phyloP scores from a whole-genome alignment of 306 rosid species.

The Cucumis melo region DNA sequence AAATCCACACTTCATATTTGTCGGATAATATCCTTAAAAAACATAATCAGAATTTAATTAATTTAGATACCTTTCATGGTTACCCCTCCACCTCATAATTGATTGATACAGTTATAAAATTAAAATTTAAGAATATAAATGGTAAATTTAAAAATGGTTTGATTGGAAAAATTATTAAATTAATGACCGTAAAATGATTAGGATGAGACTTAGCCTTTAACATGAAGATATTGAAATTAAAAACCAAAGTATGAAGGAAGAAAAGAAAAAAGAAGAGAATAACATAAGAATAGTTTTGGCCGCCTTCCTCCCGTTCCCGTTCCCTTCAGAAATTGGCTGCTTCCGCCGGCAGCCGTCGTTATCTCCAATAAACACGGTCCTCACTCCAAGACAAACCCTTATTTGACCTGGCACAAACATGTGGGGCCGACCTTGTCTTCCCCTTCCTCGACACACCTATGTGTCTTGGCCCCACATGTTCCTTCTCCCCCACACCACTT shows the following conservation, averaged over 20 bases:
- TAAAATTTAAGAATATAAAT: too few relatives aligned
- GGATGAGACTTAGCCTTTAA: background rate
- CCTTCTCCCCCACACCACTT: background rate
- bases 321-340: constrained; percentile 9
- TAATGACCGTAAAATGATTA: background rate
- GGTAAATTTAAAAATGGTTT: background rate
- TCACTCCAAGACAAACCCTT: background rate
- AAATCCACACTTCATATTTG: background rate
- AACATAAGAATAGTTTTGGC: background rate
- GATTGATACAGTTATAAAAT: too few relatives aligned
- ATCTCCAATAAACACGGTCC: constrained; percentile 32
- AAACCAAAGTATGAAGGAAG: too few relatives aligned
- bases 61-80: too few relatives aligned
- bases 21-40: background rate
- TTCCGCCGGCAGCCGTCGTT: constrained; percentile 51
- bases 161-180: background rate
- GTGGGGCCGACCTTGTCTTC: constrained; percentile 46
- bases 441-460: constrained; percentile 2
- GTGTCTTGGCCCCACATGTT: constrained; percentile 51
- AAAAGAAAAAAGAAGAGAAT: too few relatives aligned
- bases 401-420: constrained; percentile 27
- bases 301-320: background rate
- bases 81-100: too few relatives aligned
- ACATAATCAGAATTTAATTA: too few relatives aligned
- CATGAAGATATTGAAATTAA: background rate